Evolutionary conservation across 352 stramenopile genomes (phyloP), one percentile per base, ranked within the genome.

Genomic region (Phytophthora palmivora): DNA sequence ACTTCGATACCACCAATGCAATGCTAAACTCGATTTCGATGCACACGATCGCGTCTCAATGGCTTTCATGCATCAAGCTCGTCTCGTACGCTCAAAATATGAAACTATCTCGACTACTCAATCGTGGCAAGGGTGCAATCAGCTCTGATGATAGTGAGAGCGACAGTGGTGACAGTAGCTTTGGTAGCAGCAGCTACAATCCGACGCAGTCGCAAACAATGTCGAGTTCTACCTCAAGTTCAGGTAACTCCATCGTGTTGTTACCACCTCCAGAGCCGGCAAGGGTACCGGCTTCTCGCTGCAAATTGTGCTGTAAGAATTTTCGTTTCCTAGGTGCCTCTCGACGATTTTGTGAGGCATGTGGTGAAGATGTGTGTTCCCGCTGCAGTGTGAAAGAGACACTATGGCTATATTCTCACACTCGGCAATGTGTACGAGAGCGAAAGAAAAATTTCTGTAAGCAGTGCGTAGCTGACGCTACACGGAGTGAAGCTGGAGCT

Each of bases 21-120:
- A 73, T 78, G 70, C 52, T 76, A 22, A 75, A 75, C 45, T 69
- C 70, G 26, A 73, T 76, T n/a, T 75, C 70, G 1, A 51, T 73
- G 36, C 66, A 75, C 52, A 59, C 58, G 21, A 51, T 69, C 21
- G 67, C 67, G 10, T 69, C 55, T 0, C 63, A 74, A 42, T 76
- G 65, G 65, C 15, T 70, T 19, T 78, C 70, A 14, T 66, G 59
- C 8, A 39, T 43, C 38, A 75, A 76, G 38, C 45, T 76, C 2
- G 48, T 76, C 3, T 36, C 74, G 33, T 72, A 72, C 49, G 70
- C 76, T 8, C 63, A 83, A 49, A 81, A 68, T 51, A 70, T 76
- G 55, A 85, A 85, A 65, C 71, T 85, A 15, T 36, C 67, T 9
- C 59, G 70, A 14, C 47, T 78, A 1, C 16, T 78, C 8, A 65